These are phyloP conservation scores for Chrysosporium keratinophilum DNA, from an alignment of 2,329 filamentous ascomycete species.

Conservation along the genomic window DNA sequence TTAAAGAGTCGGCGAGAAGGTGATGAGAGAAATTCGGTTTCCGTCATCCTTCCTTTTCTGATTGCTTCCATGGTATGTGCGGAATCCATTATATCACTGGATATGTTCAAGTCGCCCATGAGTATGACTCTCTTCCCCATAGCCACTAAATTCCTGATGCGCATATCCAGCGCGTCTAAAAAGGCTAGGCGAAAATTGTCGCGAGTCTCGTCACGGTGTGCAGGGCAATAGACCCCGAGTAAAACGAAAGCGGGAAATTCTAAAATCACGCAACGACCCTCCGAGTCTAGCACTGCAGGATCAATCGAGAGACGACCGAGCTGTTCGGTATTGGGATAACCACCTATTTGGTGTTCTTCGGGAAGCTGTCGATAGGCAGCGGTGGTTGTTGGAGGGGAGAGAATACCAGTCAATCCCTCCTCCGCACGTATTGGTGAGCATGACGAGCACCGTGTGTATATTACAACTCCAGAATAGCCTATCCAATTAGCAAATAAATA, in stretches of 20 bases:
- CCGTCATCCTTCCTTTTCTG: constrained; percentile 56
- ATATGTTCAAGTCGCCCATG: constrained; percentile 81
- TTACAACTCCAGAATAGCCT: constrained; percentile 93
- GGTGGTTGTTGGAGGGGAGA: constrained; percentile 61
- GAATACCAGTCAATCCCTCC: constrained; percentile 78
- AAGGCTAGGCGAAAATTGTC: constrained; percentile 76
- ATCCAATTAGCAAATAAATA: not conserved
- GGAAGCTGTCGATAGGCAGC: constrained; percentile 66
- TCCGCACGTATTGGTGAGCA: constrained; percentile 84
- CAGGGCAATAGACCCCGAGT: constrained; percentile 84
- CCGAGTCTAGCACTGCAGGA: constrained; percentile 65
- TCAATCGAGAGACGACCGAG: constrained; percentile 54
- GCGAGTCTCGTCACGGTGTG: constrained; percentile 72
- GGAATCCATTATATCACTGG: constrained; percentile 58
- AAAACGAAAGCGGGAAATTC: constrained; percentile 94
- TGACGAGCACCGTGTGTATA: constrained; percentile 80
- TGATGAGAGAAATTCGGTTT: constrained; percentile 60
- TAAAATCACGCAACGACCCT: constrained; percentile 80
- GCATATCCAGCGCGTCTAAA: constrained; percentile 65
- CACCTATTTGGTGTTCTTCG: constrained; percentile 66
- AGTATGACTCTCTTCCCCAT: constrained; percentile 78
- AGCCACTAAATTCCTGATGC: constrained; percentile 70
- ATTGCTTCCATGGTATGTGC: constrained; percentile 63
- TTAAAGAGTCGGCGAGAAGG: constrained; percentile 73
- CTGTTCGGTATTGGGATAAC: constrained; percentile 66